Evolutionary conservation across 1,139 yeast species (phyloP).

Genomic region (Keqinozyma sinolaborantium): DNA sequence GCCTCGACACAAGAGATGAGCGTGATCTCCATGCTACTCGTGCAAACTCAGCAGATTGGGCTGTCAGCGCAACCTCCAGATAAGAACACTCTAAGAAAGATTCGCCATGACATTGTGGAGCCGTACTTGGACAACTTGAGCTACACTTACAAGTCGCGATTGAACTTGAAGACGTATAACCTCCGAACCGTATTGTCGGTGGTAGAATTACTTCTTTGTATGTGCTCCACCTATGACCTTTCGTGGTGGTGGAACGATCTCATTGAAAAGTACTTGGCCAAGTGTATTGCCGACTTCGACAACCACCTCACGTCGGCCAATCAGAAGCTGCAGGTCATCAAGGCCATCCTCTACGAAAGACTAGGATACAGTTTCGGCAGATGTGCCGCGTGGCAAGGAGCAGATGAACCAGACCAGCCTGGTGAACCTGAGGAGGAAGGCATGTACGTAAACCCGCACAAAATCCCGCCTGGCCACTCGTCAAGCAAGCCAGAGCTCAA

Average conservation of each 20-base stretch:
- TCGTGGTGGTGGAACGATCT: constrained; percentile 50
- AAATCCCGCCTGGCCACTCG: constrained; percentile 8
- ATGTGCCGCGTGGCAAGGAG: constrained; percentile 10
- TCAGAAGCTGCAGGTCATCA: constrained; percentile 34
- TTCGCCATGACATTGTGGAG: constrained; percentile 58
- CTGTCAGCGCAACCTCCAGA: constrained; percentile 24
- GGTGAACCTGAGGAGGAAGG: constrained; percentile 9
- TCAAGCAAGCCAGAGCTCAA: constrained; percentile 29
- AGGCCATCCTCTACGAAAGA: constrained; percentile 40
- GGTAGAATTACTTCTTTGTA: constrained; percentile 53
- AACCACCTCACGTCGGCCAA: constrained; percentile 30
- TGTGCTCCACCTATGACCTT: constrained; percentile 33
- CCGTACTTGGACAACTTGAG: constrained; percentile 65
- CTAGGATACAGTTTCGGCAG: constrained; percentile 37
- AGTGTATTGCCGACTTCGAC: constrained; percentile 37
- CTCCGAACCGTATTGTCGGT: constrained; percentile 42
- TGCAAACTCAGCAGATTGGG: constrained; percentile 43
- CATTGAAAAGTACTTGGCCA: constrained; percentile 42
- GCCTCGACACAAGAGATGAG: constrained; percentile 90
- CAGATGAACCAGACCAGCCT: constrained; percentile 11
- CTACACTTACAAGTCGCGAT: constrained; percentile 52
- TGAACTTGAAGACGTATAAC: constrained; percentile 60
- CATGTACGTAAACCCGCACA: constrained; percentile 7
- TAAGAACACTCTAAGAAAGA: constrained; percentile 54
- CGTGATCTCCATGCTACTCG: constrained; percentile 68